Evolutionary conservation across 768 basidiomycete genomes (phyloP).

Genomic region (Boletus pseudo-olivaceus): DNA sequence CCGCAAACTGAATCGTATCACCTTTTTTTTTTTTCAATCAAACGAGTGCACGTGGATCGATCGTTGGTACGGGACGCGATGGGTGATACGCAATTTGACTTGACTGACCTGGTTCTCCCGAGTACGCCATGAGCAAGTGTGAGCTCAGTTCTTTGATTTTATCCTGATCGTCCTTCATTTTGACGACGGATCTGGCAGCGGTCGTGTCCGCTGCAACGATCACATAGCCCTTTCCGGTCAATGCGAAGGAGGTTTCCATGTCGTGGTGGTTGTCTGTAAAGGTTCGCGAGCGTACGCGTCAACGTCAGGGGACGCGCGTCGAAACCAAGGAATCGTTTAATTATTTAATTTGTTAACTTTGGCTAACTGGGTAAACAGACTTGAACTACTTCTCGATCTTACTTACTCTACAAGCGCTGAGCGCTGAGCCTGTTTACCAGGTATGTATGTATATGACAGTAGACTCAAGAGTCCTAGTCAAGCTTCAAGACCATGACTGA

Average conservation of each 20-base stretch:
- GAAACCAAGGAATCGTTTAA: neutral
- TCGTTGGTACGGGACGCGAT: neutral
- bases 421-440: too few relatives aligned
- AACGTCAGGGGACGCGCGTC: constrained; percentile 29
- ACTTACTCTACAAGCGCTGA: too few relatives aligned
- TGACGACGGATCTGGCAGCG: constrained; percentile 87
- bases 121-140: constrained; percentile 91
- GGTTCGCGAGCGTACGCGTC: constrained; percentile 17
- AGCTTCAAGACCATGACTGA: neutral
- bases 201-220: constrained; percentile 90
- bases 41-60: neutral
- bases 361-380: neutral
- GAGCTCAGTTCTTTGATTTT: constrained; percentile 91
- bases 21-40: too few relatives aligned
- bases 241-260: constrained; percentile 91
- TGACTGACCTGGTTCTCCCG: constrained; percentile 81
- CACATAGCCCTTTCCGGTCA: constrained; percentile 91
- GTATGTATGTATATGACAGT: neutral
- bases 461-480: neutral
- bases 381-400: too few relatives aligned
- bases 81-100: neutral
- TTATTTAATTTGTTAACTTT: constrained; percentile 3
- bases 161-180: constrained; percentile 97
- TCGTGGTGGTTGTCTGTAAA: constrained; percentile 18
- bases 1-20: constrained; percentile 95